Conservation (phyloP, 768 basidiomycete genomes). For the Cubamyces lactineus region DNA sequence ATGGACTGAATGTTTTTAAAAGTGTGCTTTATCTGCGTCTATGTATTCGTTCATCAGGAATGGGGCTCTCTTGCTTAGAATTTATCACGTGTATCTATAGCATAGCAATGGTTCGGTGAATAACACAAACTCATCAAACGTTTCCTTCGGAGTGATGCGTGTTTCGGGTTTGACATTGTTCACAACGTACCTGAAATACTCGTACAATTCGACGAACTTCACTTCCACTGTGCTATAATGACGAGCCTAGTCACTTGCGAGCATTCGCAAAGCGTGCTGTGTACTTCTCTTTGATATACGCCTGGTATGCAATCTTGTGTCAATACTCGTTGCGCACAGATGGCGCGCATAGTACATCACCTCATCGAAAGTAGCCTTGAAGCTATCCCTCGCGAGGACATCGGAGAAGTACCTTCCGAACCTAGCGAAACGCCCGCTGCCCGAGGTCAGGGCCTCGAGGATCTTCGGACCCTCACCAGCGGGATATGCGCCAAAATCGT, state of each 20-base stretch:
- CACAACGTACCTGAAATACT: not conserved
- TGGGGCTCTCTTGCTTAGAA: not conserved
- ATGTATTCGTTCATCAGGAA: not conserved
- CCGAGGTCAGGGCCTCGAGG: conserved; percentile 42
- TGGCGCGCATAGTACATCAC: conserved; percentile 37
- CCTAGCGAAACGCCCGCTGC: conserved; percentile 49
- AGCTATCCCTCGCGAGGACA: conserved; percentile 54
- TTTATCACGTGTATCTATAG: not conserved
- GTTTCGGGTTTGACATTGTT: too few species aligned
- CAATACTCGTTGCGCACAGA: not conserved
- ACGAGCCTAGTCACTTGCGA: not conserved
- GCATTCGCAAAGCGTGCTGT: conserved; percentile 25
- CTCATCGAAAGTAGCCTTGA: conserved; percentile 55
- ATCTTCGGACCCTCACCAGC: conserved; percentile 50
- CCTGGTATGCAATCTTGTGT: conserved; percentile 14
- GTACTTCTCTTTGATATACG: conserved; percentile 26
- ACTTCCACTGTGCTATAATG: too few species aligned
- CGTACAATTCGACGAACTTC: not conserved
- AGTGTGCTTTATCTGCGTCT: not conserved
- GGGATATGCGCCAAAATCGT: conserved; percentile 58
- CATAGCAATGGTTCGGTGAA: too few species aligned
- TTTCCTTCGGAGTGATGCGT: not conserved
- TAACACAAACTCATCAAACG: too few species aligned
- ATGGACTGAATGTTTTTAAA: not conserved
- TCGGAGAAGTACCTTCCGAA: conserved; percentile 52